Percentiles rank a stretch among this genome's conserved stretches.
phyloP scores from a whole-genome alignment of 805 yeast genomes.

The Kazachstania psychrophila region DNA sequence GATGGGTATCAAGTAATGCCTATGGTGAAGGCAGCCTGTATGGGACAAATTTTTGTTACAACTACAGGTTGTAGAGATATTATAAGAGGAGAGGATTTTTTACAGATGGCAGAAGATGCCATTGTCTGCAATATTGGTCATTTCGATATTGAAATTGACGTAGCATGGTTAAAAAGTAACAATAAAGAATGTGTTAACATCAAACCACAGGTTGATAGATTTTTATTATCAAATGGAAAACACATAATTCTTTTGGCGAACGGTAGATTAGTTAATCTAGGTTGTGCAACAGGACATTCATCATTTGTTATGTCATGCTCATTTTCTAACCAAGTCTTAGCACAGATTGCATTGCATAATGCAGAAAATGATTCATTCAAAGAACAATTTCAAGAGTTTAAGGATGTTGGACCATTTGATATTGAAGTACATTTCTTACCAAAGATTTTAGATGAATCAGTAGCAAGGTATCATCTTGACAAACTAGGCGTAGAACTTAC shows the following conservation, averaged over 20 bases:
- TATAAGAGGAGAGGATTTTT: slow-evolving; percentile 81
- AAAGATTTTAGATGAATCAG: slow-evolving; percentile 96
- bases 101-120: slow-evolving; percentile 95
- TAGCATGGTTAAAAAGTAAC: slow-evolving; percentile 94
- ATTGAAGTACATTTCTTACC: slow-evolving; percentile 93
- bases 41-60: slow-evolving; percentile 96
- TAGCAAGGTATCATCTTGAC: slow-evolving; percentile 90
- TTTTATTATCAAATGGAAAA: slow-evolving; percentile 76
- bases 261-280: slow-evolving; percentile 98
- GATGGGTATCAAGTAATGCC: slow-evolving; percentile 96
- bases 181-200: slow-evolving; percentile 90
- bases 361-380: slow-evolving; percentile 74
- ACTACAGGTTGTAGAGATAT: slow-evolving; percentile 99
- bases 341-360: slow-evolving; percentile 95
- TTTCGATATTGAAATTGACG: slow-evolving; percentile 97
- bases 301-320: slow-evolving; percentile 99
- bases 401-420: slow-evolving; percentile 81
- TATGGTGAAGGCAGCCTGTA: slow-evolving; percentile 83
- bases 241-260: slow-evolving; percentile 95
- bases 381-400: slow-evolving; percentile 73
- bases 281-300: slow-evolving; percentile 99
- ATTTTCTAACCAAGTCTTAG: slow-evolving; percentile 98
- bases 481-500: slow-evolving; percentile 88
- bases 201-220: slow-evolving; percentile 99
- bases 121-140: slow-evolving; percentile 99